phyloP scores from a whole-genome alignment of 2,329 filamentous ascomycete species.

The Aureobasidium subglaciale region DNA sequence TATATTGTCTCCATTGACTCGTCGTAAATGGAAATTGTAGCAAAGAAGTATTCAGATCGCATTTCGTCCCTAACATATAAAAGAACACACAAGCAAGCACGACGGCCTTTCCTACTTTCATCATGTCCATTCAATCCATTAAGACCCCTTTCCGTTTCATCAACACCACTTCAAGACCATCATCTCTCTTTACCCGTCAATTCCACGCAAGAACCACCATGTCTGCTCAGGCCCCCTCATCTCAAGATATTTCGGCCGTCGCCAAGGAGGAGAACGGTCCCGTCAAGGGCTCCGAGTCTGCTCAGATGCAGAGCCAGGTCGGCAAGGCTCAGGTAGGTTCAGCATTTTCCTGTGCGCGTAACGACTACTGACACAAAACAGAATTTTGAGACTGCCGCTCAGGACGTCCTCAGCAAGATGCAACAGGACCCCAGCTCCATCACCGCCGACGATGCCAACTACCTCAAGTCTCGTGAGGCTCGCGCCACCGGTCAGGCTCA shows the following conservation, averaged over 20 bases:
- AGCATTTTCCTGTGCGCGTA: not conserved
- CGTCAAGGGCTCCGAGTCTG: constrained; percentile 26
- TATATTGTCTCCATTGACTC: not conserved
- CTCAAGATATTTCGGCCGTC: constrained; percentile 27
- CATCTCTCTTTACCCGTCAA: constrained; percentile 2
- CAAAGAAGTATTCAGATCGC: not conserved
- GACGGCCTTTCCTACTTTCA: not conserved
- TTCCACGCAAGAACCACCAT: constrained; percentile 11
- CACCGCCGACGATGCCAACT: constrained; percentile 32
- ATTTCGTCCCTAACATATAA: not conserved
- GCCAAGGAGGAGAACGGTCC: constrained; percentile 29
- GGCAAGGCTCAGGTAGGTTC: constrained; percentile 19
- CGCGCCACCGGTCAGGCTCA: constrained; percentile 25
- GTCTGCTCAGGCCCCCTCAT: constrained; percentile 14
- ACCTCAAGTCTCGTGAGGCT: constrained; percentile 36
- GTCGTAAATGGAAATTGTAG: not conserved
- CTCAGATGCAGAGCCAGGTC: constrained; percentile 30
- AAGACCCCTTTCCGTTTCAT: constrained; percentile 3
- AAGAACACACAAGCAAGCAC: not conserved
- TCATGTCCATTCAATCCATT: constrained; percentile 5
- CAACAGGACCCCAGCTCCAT: constrained; percentile 26
- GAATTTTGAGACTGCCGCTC: constrained; percentile 26
- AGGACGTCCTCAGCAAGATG: constrained; percentile 26
- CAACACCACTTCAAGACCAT: constrained; percentile 5
- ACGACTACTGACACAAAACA: not conserved